A percentile compares a stretch with the other conserved stretches of the same genome.
phyloP scores from a whole-genome alignment of 495 filamentous ascomycete species.

The Cercophora sp. region DNA sequence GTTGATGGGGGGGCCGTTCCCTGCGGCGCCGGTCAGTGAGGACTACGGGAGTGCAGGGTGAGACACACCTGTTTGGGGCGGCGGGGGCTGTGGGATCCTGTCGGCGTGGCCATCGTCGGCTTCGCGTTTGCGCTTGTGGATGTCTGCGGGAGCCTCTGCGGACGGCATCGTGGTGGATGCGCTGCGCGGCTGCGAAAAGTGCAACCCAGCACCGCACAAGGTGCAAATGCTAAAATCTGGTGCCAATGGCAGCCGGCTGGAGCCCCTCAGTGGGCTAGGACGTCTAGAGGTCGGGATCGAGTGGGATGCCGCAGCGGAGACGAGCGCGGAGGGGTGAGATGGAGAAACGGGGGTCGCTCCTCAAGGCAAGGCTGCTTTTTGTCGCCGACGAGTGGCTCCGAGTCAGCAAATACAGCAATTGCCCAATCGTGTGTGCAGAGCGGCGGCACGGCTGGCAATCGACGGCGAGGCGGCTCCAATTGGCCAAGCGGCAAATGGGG shows the following conservation, averaged over 20 bases:
- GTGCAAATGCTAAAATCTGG: too few species aligned
- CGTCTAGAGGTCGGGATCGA: background rate
- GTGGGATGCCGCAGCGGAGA: too few species aligned
- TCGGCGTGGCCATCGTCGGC: conserved; percentile 37
- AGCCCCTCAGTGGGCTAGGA: conserved; percentile 2
- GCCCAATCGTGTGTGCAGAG: conserved; percentile 10
- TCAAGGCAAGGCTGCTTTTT: too few species aligned
- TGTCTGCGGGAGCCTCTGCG: conserved; percentile 19
- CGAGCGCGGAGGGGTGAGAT: background rate
- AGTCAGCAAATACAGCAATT: conserved; percentile 5
- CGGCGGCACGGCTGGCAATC: too few species aligned
- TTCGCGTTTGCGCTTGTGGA: conserved; percentile 42
- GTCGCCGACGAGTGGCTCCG: background rate
- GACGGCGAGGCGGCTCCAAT: background rate
- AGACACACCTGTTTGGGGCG: conserved; percentile 41
- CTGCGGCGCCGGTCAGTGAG: too few species aligned
- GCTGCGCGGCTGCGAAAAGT: too few species aligned
- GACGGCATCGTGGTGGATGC: background rate
- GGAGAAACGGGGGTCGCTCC: background rate
- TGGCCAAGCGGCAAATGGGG: background rate
- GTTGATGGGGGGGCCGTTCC: conserved; percentile 68
- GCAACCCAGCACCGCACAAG: too few species aligned
- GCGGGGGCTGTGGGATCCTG: conserved; percentile 42
- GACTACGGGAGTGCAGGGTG: too few species aligned
- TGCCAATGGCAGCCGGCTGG: conserved; percentile 1